Percentiles rank a stretch among this genome's conserved stretches.
These are phyloP conservation scores for Myxozyma melibiosi DNA, from an alignment of 805 yeast genomes.

Conservation along the genomic window DNA sequence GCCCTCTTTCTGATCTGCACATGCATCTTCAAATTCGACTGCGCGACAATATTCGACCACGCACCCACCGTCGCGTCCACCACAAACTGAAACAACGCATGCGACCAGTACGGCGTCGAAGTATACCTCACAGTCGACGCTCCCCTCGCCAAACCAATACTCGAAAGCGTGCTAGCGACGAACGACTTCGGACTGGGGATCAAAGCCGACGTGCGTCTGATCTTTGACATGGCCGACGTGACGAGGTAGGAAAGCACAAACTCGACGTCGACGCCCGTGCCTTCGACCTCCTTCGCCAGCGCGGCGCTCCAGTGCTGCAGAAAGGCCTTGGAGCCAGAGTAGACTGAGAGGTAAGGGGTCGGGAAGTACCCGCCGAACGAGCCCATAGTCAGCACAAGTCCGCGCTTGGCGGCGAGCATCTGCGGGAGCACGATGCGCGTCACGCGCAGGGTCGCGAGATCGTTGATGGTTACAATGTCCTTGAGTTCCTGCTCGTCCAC, in stretches of 20 bases:
- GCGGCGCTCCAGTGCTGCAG: constrained; percentile 92
- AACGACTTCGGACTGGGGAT: constrained; percentile 84
- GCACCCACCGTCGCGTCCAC: constrained; percentile 82
- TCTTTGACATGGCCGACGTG: constrained; percentile 93
- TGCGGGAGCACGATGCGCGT: constrained; percentile 78
- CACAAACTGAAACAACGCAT: constrained; percentile 59
- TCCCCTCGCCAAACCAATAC: constrained; percentile 83
- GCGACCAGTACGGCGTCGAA: constrained; percentile 87
- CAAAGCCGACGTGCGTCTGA: constrained; percentile 68
- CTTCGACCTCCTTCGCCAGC: constrained; percentile 77
- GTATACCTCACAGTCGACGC: constrained; percentile 84
- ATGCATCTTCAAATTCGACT: constrained; percentile 75
- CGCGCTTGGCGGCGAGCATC: constrained; percentile 54
- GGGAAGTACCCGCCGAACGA: constrained; percentile 95
- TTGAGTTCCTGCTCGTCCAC: constrained; percentile 74
- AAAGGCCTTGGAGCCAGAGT: constrained; percentile 95
- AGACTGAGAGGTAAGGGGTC: constrained; percentile 87
- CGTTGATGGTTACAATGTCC: constrained; percentile 82
- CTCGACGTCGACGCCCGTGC: constrained; percentile 79
- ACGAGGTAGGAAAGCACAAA: constrained; percentile 84
- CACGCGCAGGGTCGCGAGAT: constrained; percentile 76
- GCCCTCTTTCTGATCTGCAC: constrained; percentile 79
- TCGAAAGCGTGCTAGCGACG: constrained; percentile 68
- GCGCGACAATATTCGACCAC: constrained; percentile 68
- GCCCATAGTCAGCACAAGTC: constrained; percentile 86